Percentiles rank a stretch among this genome's conserved stretches.
Conservation (phyloP, 225 moss, liverwort and hornwort genomes). For the Physcomitrium patens region DNA sequence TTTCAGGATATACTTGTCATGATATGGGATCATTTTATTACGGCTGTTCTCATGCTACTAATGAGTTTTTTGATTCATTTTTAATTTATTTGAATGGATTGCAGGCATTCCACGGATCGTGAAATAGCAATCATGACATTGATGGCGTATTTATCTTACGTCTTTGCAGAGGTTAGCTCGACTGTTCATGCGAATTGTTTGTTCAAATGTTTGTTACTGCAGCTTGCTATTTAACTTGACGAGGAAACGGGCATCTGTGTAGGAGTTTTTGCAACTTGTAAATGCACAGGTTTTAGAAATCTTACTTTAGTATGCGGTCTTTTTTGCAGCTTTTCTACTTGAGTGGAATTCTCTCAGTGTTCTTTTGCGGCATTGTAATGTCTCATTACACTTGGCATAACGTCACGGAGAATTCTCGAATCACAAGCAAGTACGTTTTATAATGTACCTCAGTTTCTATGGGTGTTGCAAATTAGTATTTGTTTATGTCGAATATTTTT, state of each 20-base stretch:
- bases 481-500: too few species aligned
- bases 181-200: not conserved
- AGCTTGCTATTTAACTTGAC: too few species aligned
- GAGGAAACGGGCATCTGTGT: not conserved
- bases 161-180: constrained; percentile 71
- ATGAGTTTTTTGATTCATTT: constrained; percentile 12
- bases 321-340: constrained; percentile 67
- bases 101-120: constrained; percentile 90
- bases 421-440: constrained; percentile 65
- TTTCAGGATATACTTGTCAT: not conserved
- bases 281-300: not conserved
- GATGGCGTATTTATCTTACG: constrained; percentile 94
- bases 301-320: constrained; percentile 6
- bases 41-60: not conserved
- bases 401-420: constrained; percentile 77
- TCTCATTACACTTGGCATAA: constrained; percentile 99
- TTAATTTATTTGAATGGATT: constrained; percentile 13
- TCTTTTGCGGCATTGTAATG: constrained; percentile 99
- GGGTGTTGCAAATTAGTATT: not conserved
- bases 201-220: not conserved
- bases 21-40: constrained; percentile 1
- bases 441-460: not conserved
- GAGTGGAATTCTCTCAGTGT: constrained; percentile 94
- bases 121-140: constrained; percentile 91
- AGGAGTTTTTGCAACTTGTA: too few species aligned